phyloP scores from a whole-genome alignment of 1,284 basidiomycete genomes.

The Tilletia indica region DNA sequence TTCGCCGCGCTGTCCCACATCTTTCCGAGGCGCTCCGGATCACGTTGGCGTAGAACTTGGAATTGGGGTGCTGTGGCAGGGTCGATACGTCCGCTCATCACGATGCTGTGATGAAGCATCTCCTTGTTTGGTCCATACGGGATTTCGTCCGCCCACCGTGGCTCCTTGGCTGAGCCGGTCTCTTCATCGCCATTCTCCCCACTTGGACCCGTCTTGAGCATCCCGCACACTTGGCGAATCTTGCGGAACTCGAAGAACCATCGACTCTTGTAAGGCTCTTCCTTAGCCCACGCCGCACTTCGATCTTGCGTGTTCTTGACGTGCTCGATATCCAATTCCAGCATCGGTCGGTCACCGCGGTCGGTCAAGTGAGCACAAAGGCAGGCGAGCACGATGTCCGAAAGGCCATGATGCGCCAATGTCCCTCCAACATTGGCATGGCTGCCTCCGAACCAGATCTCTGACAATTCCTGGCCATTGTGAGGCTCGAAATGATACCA shows the following conservation, averaged over 20 bases:
- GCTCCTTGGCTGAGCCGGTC: not conserved
- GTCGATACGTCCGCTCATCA: not conserved
- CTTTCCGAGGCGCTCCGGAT: conserved; percentile 1
- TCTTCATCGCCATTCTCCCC: conserved; percentile 21
- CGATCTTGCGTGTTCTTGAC: conserved; percentile 12
- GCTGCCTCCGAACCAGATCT: not conserved
- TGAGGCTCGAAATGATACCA: not conserved
- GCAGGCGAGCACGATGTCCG: conserved; percentile 12
- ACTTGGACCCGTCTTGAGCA: not conserved
- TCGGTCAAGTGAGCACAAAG: conserved; percentile 14
- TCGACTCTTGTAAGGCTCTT: not conserved
- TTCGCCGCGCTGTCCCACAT: conserved; percentile 5
- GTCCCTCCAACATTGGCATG: conserved; percentile 15
- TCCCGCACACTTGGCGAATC: conserved; percentile 5
- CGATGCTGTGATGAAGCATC: conserved; percentile 16
- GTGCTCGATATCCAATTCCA: not conserved
- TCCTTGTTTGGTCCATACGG: conserved; percentile 1
- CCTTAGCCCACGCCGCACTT: conserved; percentile 13
- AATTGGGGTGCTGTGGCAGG: not conserved
- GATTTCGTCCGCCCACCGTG: not conserved
- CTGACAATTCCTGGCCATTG: not conserved
- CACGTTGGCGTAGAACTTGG: conserved; percentile 1
- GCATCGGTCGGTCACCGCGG: not conserved
- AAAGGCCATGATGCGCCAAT: not conserved
- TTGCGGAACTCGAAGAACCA: conserved; percentile 2